Evolutionary conservation across 2,329 filamentous ascomycete species (phyloP).

Genomic region (Aureobasidium zeae): DNA sequence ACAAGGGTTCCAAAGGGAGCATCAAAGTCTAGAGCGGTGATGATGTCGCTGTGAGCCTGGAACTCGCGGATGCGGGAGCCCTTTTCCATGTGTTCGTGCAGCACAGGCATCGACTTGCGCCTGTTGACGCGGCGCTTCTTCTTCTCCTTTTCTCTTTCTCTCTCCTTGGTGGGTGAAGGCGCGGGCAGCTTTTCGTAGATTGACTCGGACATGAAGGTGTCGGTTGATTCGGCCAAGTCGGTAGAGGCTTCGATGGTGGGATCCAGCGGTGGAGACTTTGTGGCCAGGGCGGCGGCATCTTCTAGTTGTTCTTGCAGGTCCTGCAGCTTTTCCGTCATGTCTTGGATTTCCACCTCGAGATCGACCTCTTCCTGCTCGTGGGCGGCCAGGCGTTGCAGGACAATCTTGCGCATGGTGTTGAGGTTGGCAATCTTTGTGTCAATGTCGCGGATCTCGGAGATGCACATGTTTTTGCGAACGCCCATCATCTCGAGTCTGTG

Average conservation of each 20-base stretch:
- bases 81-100: conserved; percentile 90
- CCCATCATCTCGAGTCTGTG: conserved; percentile 85
- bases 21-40: conserved; percentile 91
- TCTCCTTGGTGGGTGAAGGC: conserved; percentile 46
- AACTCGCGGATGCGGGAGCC: conserved; percentile 83
- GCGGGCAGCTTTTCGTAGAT: conserved; percentile 86
- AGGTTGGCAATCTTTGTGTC: conserved; percentile 95
- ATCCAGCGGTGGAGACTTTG: conserved; percentile 27
- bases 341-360: conserved; percentile 71
- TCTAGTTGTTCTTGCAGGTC: conserved; percentile 52
- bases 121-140: conserved; percentile 50
- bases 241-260: conserved; percentile 21
- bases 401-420: conserved; percentile 83
- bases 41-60: conserved; percentile 75
- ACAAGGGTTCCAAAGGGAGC: conserved; percentile 95
- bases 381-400: conserved; percentile 74
- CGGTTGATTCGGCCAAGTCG: conserved; percentile 37
- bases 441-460: conserved; percentile 89
- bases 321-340: conserved; percentile 53
- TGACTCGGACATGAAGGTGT: conserved; percentile 90
- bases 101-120: conserved; percentile 80
- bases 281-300: conserved; percentile 39
- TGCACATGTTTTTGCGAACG: conserved; percentile 94
- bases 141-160: conserved; percentile 35
- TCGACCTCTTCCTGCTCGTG: conserved; percentile 86